phyloP scores from a whole-genome alignment of 257 asterid genomes.

The Anisodus acutangulus region DNA sequence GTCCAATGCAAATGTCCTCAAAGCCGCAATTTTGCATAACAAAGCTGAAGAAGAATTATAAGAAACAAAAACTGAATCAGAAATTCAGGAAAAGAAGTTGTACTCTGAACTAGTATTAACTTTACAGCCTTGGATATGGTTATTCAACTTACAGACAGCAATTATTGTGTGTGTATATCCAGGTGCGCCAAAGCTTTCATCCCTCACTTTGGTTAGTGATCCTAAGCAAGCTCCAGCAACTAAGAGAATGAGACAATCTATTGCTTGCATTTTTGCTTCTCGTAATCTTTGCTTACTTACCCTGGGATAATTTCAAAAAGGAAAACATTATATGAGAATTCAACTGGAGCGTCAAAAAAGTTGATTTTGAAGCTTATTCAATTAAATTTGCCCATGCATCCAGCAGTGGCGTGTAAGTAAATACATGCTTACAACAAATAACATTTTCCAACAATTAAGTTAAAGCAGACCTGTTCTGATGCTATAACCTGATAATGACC shows the following conservation, averaged over 20 bases:
- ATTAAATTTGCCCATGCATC: slow-evolving; percentile 5
- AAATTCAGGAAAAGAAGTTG: slow-evolving; percentile 14
- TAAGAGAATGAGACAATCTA: slow-evolving; percentile 77
- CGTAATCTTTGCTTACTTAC: slow-evolving; percentile 82
- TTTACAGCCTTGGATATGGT: not conserved
- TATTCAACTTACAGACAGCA: slow-evolving; percentile 77
- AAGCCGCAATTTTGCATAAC: slow-evolving; percentile 86
- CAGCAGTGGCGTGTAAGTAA: not conserved
- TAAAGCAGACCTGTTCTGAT: not conserved
- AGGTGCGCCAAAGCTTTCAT: slow-evolving; percentile 79
- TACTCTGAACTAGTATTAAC: slow-evolving; percentile 10
- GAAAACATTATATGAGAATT: slow-evolving; percentile 23
- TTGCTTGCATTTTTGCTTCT: slow-evolving; percentile 83
- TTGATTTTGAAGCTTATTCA: slow-evolving; percentile 6
- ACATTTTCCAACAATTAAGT: slow-evolving; percentile 9
- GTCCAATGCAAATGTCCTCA: slow-evolving; percentile 89
- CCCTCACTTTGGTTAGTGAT: slow-evolving; percentile 64
- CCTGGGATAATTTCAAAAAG: slow-evolving; percentile 46
- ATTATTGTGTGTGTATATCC: slow-evolving; percentile 85
- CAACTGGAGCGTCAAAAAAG: slow-evolving; percentile 7
- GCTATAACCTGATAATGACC: not conserved
- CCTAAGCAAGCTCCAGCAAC: slow-evolving; percentile 98
- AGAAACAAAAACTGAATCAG: slow-evolving; percentile 22
- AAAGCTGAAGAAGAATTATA: slow-evolving; percentile 67
- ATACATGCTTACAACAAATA: not conserved